These are phyloP conservation scores for Cutaneotrichosporon dermatis DNA, from an alignment of 1,284 basidiomycete genomes.

Conservation along the genomic window DNA sequence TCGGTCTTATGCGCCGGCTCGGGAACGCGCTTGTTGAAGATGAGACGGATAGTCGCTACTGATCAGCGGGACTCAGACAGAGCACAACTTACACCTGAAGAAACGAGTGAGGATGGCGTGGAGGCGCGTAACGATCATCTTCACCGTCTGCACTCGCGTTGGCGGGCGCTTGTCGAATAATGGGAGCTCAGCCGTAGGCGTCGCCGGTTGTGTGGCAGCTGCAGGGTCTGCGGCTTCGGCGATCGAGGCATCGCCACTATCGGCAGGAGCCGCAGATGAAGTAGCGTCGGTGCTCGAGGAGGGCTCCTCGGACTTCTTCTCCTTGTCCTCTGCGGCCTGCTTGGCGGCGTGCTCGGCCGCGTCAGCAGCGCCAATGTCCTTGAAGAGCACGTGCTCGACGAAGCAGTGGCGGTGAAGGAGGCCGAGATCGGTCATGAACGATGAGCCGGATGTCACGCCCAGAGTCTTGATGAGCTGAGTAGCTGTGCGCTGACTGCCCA, in stretches of 20 bases:
- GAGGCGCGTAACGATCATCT: conserved; percentile 74
- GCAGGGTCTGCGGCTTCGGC: background rate
- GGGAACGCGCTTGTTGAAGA: conserved; percentile 67
- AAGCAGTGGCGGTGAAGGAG: conserved; percentile 74
- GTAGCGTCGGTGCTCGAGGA: background rate
- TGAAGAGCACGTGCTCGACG: conserved; percentile 53
- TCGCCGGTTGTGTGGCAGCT: background rate
- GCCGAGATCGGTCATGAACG: conserved; percentile 71
- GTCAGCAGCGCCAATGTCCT: conserved; percentile 52
- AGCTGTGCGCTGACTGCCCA: conserved; percentile 56
- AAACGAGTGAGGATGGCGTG: conserved; percentile 75
- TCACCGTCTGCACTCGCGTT: conserved; percentile 36
- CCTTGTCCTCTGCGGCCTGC: background rate
- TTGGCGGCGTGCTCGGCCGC: background rate
- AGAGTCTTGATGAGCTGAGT: conserved; percentile 71
- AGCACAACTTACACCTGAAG: conserved; percentile 68
- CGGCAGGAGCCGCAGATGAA: background rate
- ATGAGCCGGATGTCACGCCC: conserved; percentile 60
- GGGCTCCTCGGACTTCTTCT: conserved; percentile 6
- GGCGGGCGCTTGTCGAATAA: conserved; percentile 8
- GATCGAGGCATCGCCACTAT: background rate
- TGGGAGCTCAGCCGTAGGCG: background rate
- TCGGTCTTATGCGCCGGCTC: conserved; percentile 76
- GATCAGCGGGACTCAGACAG: conserved; percentile 1
- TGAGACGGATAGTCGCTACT: conserved; percentile 77